Conservation (phyloP, 176 grass and related monocot species). For the Thinopyrum elongatum region DNA sequence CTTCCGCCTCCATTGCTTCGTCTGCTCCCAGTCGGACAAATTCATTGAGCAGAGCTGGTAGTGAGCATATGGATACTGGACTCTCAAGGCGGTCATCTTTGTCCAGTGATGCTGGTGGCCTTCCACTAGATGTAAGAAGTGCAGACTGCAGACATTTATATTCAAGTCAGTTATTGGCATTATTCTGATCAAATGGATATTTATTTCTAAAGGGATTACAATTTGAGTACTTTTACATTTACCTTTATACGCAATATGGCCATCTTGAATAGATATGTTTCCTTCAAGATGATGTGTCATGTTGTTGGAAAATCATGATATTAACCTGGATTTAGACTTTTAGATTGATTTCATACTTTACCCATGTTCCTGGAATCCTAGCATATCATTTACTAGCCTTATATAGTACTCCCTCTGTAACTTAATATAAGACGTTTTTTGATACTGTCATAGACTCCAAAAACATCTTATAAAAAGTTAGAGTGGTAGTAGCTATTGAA, state of each 20-base stretch:
- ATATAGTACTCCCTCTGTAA: neutral
- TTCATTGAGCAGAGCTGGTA: constrained; percentile 60
- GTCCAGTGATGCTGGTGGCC: constrained; percentile 81
- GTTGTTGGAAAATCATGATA: constrained; percentile 21
- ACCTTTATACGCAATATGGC: constrained; percentile 5
- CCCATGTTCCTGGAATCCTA: constrained; percentile 15
- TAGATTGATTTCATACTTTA: neutral
- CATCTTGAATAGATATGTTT: constrained; percentile 2
- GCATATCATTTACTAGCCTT: constrained; percentile 5
- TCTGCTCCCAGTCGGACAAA: constrained; percentile 63
- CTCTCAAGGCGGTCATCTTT: constrained; percentile 55
- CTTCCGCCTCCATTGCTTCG: constrained; percentile 51
- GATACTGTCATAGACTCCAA: too few relatives aligned
- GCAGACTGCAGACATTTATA: neutral
- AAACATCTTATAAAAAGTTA: too few relatives aligned
- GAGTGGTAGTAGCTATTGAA: neutral
- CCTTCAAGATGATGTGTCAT: constrained; percentile 16
- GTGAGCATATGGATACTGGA: constrained; percentile 46
- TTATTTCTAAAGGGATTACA: neutral
- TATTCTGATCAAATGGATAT: constrained; percentile 4
- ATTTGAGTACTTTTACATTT: constrained; percentile 3
- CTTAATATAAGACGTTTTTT: too few relatives aligned
- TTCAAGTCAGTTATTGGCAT: constrained; percentile 26
- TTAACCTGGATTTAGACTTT: constrained; percentile 5
- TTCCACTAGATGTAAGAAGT: constrained; percentile 88